Evolutionary conservation across 1,284 basidiomycete genomes (phyloP), one percentile per base, ranked within the genome.

Genomic region (Tylopilus sp.): DNA sequence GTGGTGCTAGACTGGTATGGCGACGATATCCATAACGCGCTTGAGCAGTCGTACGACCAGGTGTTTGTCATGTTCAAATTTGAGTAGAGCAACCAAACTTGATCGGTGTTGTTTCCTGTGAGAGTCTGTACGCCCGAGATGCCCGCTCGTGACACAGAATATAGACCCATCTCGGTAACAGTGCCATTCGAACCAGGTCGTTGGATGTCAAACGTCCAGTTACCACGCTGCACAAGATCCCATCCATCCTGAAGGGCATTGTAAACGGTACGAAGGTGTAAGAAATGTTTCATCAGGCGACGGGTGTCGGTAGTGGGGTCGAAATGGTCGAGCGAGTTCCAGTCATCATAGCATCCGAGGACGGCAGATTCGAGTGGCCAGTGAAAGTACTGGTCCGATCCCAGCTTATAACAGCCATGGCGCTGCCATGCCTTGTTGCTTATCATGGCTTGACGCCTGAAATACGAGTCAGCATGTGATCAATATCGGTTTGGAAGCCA

Each of bases 281-380:
- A 72, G 72, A 92, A 86, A 53, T 90, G 90, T 29, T 81, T 70
- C 61, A 91, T 84, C 53, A 91, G 69, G 48, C 92, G 85, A 36
- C 88, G 83, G 35, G 81, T 79, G 61, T 88, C 84, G 4, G 85
- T 75, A 1, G 92, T 94, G 29, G 92, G 91, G 71, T 96, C 93
- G 68, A 95, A 94, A 70, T 95, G 93, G 66, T 96, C 93, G 24
- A 94, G 81, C 4, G 88, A 83, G 68, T 94, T 94, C 89, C 88
- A 92, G 61, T 88, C 84, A 66, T 95, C 91, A 52, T 86, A 64
- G 67, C 93, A 96, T 48, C 92, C 92, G 24, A 90, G 75, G 32
- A 92, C 69, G 7, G 88, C 75, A 61, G 84, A 85, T 55, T 90
- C 86, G 57, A 94, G 76, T 3, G 88, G 88, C 81, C 94, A 89